phyloP scores from a whole-genome alignment of 192 early-diverging fungal species.

The Dissophora globulifera region DNA sequence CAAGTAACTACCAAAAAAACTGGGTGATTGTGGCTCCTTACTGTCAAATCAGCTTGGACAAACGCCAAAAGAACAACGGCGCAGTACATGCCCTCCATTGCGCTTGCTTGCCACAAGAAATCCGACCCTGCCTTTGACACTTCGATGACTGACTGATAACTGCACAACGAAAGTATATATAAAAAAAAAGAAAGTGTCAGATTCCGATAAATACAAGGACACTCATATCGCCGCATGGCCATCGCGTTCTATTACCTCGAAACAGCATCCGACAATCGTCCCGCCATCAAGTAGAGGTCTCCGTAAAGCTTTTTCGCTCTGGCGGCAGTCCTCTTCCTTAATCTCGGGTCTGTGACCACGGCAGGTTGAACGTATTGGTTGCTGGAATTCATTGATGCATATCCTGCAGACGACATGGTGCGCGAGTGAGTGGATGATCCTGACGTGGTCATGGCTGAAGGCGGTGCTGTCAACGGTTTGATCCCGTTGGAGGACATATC shows the following conservation, averaged over 20 bases:
- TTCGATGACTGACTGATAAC: conserved; percentile 76
- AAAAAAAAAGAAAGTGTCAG: no score
- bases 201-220: no score
- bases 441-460: conserved; percentile 57
- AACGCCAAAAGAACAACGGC: conserved; percentile 68
- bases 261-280: conserved; percentile 77
- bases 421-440: conserved; percentile 47
- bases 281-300: conserved; percentile 81
- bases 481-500: conserved; percentile 46
- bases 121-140: conserved; percentile 71
- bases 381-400: conserved; percentile 14
- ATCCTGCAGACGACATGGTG: conserved; percentile 52
- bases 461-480: conserved; percentile 53
- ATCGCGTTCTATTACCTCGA: no score
- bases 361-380: conserved; percentile 39
- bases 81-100: conserved; percentile 75
- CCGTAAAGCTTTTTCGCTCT: conserved; percentile 78
- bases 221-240: no score
- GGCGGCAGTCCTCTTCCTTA: conserved; percentile 72
- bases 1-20: no score
- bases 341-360: conserved; percentile 51
- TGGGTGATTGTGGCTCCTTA: no score
- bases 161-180: conserved; percentile 29
- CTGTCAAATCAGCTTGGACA: conserved; percentile 70
- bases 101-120: conserved; percentile 80